These are phyloP conservation scores for Monosporascus sp. DNA, from an alignment of 2,329 filamentous ascomycete species.

Conservation along the genomic window DNA sequence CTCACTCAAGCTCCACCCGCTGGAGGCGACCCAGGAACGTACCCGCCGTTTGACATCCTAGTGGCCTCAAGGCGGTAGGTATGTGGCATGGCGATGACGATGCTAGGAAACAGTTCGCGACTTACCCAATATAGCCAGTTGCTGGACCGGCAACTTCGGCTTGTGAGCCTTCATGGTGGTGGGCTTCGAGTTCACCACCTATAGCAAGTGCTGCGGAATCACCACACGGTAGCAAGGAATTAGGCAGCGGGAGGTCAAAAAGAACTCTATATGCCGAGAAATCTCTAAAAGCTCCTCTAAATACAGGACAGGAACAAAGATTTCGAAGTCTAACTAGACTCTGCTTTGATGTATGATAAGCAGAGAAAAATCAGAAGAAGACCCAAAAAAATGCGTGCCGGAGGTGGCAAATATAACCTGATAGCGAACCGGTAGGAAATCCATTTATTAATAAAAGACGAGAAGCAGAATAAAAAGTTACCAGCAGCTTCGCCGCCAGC, in stretches of 20 bases:
- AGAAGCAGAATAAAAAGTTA: neutral
- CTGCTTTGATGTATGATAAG: no score
- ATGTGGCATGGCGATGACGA: conserved; percentile 6
- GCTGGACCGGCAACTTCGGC: conserved; percentile 68
- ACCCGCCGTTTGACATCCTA: neutral
- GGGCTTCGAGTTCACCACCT: conserved; percentile 6
- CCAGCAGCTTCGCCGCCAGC: neutral
- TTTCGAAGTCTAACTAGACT: no score
- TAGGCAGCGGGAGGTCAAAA: neutral
- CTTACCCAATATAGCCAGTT: conserved; percentile 74
- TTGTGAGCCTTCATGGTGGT: conserved; percentile 19
- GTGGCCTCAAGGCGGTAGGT: neutral
- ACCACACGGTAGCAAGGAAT: no score
- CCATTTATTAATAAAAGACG: neutral
- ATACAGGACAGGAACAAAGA: no score
- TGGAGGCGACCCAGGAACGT: neutral
- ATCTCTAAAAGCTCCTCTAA: no score
- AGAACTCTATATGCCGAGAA: neutral
- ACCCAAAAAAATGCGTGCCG: no score
- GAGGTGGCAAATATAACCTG: no score
- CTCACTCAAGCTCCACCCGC: neutral
- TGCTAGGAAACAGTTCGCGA: conserved; percentile 8
- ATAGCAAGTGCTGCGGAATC: no score
- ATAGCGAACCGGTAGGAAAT: neutral
- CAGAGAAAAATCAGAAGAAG: no score